Conservation (phyloP, 176 grass and related monocot genomes). For the Calamus simplicifolius region DNA sequence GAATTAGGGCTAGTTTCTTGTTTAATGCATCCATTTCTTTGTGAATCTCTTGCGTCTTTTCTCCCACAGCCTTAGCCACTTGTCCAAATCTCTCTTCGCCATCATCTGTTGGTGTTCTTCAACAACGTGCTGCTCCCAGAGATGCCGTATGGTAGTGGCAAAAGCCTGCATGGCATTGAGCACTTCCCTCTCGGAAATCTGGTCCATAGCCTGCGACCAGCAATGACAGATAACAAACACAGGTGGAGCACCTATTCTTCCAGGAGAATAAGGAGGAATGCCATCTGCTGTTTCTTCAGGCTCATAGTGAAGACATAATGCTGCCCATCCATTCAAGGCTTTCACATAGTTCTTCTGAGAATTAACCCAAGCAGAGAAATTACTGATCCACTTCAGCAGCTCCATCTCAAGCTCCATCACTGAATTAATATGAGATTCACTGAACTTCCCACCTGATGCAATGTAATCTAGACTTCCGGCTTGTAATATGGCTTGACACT, state of each 20-base stretch:
- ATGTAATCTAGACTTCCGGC: constrained; percentile 42
- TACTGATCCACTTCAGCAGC: constrained; percentile 77
- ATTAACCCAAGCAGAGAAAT: constrained; percentile 71
- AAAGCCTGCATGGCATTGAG: constrained; percentile 31
- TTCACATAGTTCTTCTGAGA: constrained; percentile 63
- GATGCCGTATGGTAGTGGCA: constrained; percentile 33
- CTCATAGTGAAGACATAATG: constrained; percentile 53
- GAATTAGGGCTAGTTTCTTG: constrained; percentile 53
- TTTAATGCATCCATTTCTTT: constrained; percentile 62
- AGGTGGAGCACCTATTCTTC: constrained; percentile 53
- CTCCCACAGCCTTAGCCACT: constrained; percentile 51
- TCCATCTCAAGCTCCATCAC: constrained; percentile 66
- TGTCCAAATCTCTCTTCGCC: constrained; percentile 49
- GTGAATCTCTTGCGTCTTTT: constrained; percentile 43
- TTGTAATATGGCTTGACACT: constrained; percentile 50
- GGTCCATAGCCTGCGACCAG: constrained; percentile 80
- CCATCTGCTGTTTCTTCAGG: constrained; percentile 39
- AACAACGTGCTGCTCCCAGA: constrained; percentile 46
- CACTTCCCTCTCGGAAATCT: constrained; percentile 59
- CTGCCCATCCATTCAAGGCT: constrained; percentile 80
- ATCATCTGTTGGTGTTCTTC: constrained; percentile 39
- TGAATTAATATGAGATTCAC: constrained; percentile 11
- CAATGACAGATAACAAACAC: constrained; percentile 73
- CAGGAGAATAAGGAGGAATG: constrained; percentile 38
- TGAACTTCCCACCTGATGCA: constrained; percentile 22